These are phyloP conservation scores for Saccharomycopsis fodiens DNA, from an alignment of 805 yeast genomes.

Conservation along the genomic window DNA sequence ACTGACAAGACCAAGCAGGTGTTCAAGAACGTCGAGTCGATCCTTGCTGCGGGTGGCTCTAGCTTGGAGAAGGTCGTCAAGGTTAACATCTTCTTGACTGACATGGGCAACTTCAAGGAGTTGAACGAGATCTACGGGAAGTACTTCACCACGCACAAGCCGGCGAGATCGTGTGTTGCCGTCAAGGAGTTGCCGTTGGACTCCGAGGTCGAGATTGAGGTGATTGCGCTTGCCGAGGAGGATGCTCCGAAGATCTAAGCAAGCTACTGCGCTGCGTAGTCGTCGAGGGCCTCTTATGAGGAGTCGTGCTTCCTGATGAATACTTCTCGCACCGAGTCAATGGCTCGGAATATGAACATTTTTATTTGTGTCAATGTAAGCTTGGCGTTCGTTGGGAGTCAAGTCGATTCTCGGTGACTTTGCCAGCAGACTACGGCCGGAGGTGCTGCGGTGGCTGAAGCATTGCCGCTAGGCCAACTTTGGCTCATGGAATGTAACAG, in stretches of 20 bases:
- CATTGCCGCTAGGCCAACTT: too few species aligned
- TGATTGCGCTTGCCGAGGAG: conserved; percentile 52
- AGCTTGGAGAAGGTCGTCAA: conserved; percentile 78
- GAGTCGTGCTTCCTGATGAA: too few species aligned
- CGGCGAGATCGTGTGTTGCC: conserved; percentile 98
- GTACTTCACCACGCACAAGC: conserved; percentile 72
- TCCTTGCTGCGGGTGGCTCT: conserved; percentile 81
- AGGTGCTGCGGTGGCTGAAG: too few species aligned
- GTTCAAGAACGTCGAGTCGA: conserved; percentile 57
- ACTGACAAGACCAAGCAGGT: conserved; percentile 73
- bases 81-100: conserved; percentile 82
- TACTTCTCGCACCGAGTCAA: too few species aligned
- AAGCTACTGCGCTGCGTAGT: too few species aligned
- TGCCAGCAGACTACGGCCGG: too few species aligned
- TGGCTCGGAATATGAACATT: too few species aligned
- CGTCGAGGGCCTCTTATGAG: neutral
- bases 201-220: conserved; percentile 84
- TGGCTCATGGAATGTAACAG: too few species aligned
- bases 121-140: conserved; percentile 80
- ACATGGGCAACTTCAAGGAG: conserved; percentile 76
- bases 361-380: too few species aligned
- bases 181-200: conserved; percentile 87
- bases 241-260: conserved; percentile 1
- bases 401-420: too few species aligned
- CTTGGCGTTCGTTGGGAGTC: too few species aligned